Percentiles rank a stretch among this genome's conserved stretches.
These are phyloP conservation scores for Hydnomerulius pinastri DNA, from an alignment of 768 basidiomycete genomes.

Conservation along the genomic window DNA sequence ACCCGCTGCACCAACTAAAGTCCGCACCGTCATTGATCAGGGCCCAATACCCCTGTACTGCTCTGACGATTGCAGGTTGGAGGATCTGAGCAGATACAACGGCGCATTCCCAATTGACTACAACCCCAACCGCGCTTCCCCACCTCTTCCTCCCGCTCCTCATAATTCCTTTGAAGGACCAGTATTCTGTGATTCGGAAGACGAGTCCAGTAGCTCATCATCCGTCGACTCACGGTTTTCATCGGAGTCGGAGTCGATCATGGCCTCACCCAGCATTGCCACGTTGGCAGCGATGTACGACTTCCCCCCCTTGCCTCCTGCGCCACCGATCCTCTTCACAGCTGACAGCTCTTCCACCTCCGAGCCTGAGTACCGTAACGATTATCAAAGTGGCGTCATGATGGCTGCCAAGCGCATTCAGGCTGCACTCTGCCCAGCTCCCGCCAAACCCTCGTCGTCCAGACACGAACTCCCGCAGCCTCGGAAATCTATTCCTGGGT, in stretches of 20 bases:
- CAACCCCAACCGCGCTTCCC: slow-evolving; percentile 46
- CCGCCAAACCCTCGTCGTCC: slow-evolving; percentile 38
- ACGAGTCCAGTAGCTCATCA: slow-evolving; percentile 43
- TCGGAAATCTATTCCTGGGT: slow-evolving; percentile 55
- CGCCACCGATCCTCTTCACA: slow-evolving; percentile 42
- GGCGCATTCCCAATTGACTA: slow-evolving; percentile 47
- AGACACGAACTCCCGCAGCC: slow-evolving; percentile 37
- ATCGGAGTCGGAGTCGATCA: slow-evolving; percentile 22
- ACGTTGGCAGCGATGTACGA: slow-evolving; percentile 42
- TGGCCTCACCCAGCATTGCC: slow-evolving; percentile 34
- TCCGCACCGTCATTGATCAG: slow-evolving; percentile 76
- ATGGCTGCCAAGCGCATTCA: slow-evolving; percentile 65
- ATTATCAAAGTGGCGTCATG: slow-evolving; percentile 64
- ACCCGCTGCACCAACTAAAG: slow-evolving; percentile 42
- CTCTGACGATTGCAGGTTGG: slow-evolving; percentile 71
- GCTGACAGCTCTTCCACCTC: slow-evolving; percentile 19
- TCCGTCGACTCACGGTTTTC: slow-evolving; percentile 38
- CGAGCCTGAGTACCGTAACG: slow-evolving; percentile 35
- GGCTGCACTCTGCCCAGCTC: slow-evolving; percentile 44
- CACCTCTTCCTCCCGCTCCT: slow-evolving; percentile 42
- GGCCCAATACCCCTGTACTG: slow-evolving; percentile 82
- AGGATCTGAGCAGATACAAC: slow-evolving; percentile 50
- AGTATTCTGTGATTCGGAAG: slow-evolving; percentile 35
- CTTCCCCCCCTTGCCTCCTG: slow-evolving; percentile 57
- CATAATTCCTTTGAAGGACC: slow-evolving; percentile 37